These are phyloP conservation scores for Fraxinus pennsylvanica DNA, from an alignment of 257 asterid genomes.

Conservation along the genomic window DNA sequence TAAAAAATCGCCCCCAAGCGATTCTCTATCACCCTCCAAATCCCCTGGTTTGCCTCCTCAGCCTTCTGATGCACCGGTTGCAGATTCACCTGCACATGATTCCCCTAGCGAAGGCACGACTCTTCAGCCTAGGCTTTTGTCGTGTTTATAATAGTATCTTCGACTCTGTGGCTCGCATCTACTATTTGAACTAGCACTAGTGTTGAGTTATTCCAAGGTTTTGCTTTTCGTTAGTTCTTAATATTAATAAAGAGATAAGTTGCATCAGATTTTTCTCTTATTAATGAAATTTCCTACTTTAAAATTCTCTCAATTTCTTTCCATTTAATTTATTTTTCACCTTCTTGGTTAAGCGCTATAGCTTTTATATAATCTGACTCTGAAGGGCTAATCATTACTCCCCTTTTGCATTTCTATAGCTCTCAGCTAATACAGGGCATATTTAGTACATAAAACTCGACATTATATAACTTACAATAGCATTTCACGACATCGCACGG, in stretches of 20 bases:
- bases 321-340: neutral
- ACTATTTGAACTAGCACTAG: slow-evolving; percentile 23
- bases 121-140: slow-evolving; percentile 18
- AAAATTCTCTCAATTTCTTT: neutral
- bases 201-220: slow-evolving; percentile 11
- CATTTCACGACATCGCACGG: neutral
- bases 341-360: too few species aligned
- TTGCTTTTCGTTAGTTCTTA: slow-evolving; percentile 21
- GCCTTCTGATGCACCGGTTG: slow-evolving; percentile 25
- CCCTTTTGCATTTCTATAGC: neutral
- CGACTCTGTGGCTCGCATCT: slow-evolving; percentile 30
- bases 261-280: neutral
- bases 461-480: neutral
- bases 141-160: slow-evolving; percentile 19
- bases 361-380: too few species aligned
- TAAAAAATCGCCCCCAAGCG: slow-evolving; percentile 10
- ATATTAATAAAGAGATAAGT: neutral
- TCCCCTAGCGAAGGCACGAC: slow-evolving; percentile 18
- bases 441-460: neutral
- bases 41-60: slow-evolving; percentile 21
- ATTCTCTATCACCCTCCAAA: slow-evolving; percentile 6
- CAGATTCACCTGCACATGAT: slow-evolving; percentile 25
- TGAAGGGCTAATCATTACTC: too few species aligned
- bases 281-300: neutral
- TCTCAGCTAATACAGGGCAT: neutral